Base-by-base conservation (phyloP, 768 basidiomycete genomes). In the Austroboletus eburneus region DNA sequence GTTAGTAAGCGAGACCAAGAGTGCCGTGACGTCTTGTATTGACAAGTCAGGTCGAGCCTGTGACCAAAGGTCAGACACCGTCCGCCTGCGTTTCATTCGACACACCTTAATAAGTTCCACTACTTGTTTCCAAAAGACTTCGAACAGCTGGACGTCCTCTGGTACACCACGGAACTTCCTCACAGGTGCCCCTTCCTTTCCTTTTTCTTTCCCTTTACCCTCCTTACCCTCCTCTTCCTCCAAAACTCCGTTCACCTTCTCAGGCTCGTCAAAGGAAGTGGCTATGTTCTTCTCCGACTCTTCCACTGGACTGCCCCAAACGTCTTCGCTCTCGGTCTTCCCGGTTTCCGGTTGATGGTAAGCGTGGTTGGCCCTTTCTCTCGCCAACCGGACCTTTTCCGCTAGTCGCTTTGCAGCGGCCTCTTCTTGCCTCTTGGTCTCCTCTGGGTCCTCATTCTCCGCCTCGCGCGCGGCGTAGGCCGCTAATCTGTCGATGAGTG, bases 81-180 rank as follows among this genome's bases (percentile, higher is more conserved):
- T 29, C 25, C 13, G 25, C 36, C 13, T 10, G n/a, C 20, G 21
- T 44, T 3, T 9, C 36, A 12, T 17, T 13, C 36, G 17, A 62
- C 78, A 17, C 55, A 91, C 93, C 80, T 94, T 96, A 74, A 99
- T 94, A 22, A 99, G 80, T 63, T 96, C 87, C 10, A 98, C 94
- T 5, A 98, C 91, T 64, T 99, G 96, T 53, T 88, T 85, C 95
- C 96, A 99, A 65, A 98, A 99, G 10, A 98, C 93, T 63, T 99
- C 96, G 52, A 99, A 99, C 42, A 99, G 69, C 61, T 87, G 90
- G 20, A 96, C 96, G 54, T 97, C 79, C 63, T 93, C 89, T 8
- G 96, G 96, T 35, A 98, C 83, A 17, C 96, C 96, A 64, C 96
- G 74, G 72, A 96, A 98, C 67, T 94, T 96, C 58, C 76, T 80